Conservation (phyloP, 2,329 filamentous ascomycete species). For the Periglandula ipomoeae region DNA sequence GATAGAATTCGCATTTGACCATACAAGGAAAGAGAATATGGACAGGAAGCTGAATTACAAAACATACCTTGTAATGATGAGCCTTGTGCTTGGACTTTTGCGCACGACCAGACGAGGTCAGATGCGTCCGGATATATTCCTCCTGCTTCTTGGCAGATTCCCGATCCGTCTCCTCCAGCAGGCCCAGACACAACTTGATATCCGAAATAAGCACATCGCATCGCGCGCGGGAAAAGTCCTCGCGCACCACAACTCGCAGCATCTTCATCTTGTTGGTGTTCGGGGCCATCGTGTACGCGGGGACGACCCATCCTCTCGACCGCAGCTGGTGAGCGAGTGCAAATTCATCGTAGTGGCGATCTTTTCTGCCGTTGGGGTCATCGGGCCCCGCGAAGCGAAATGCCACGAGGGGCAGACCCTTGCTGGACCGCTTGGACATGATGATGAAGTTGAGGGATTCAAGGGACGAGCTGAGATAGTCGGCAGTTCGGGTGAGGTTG, state of each 20-base stretch:
- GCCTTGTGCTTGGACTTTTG: conserved; percentile 36
- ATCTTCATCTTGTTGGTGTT: conserved; percentile 78
- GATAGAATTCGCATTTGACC: too few species aligned
- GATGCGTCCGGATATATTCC: conserved; percentile 52
- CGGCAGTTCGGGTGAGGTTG: conserved; percentile 81
- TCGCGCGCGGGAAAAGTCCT: conserved; percentile 77
- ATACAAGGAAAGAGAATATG: too few species aligned
- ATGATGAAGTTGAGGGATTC: conserved; percentile 73
- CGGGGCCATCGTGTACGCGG: conserved; percentile 95
- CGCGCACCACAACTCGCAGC: conserved; percentile 83
- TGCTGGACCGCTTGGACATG: conserved; percentile 70
- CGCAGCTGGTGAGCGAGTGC: conserved; percentile 77
- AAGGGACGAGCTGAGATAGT: conserved; percentile 72
- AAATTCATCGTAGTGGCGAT: conserved; percentile 63
- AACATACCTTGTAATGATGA: conserved; percentile 39
- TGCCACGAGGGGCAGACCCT: conserved; percentile 80
- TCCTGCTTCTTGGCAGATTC: conserved; percentile 61
- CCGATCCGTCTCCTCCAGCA: conserved; percentile 66
- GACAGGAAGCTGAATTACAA: not conserved
- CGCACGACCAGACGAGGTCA: conserved; percentile 41
- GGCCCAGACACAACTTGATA: conserved; percentile 65
- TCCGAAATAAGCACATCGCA: conserved; percentile 73
- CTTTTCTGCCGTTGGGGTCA: conserved; percentile 33
- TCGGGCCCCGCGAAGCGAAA: conserved; percentile 62
- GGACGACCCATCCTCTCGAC: conserved; percentile 83